phyloP scores from a whole-genome alignment of 352 stramenopile genomes.

The Globisporangium radiosum region DNA sequence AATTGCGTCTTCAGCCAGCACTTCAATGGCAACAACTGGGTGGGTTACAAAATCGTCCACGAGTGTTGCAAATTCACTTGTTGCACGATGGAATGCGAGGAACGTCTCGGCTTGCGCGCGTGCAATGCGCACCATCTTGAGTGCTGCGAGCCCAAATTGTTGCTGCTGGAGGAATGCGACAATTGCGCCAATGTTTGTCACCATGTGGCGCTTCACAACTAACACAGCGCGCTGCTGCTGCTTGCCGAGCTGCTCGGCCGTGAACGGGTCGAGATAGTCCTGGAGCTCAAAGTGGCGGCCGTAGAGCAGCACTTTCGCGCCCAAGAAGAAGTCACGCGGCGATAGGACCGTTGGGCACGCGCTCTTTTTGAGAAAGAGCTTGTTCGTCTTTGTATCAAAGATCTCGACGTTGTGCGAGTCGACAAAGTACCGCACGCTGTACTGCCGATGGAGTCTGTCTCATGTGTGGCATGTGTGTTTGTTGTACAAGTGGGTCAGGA shows the following conservation, averaged over 20 bases:
- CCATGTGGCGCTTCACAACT: conserved; percentile 49
- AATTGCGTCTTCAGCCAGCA: conserved; percentile 69
- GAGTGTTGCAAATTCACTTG: conserved; percentile 19
- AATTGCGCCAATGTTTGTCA: conserved; percentile 41
- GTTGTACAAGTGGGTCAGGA: not conserved
- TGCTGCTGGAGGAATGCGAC: conserved; percentile 53
- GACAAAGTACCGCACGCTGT: conserved; percentile 75
- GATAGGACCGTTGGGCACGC: conserved; percentile 64
- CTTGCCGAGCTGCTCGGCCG: conserved; percentile 51
- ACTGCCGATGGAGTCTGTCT: conserved; percentile 62
- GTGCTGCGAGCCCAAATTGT: conserved; percentile 61
- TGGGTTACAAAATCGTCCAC: conserved; percentile 32
- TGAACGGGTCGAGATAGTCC: conserved; percentile 81
- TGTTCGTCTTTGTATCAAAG: conserved; percentile 82
- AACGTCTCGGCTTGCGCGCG: conserved; percentile 47
- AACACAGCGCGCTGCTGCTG: conserved; percentile 69
- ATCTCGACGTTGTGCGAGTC: conserved; percentile 84
- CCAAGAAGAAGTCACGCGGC: conserved; percentile 77
- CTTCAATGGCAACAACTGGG: conserved; percentile 62
- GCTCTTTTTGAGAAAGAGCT: conserved; percentile 89
- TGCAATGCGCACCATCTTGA: conserved; percentile 72
- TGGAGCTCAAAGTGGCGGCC: conserved; percentile 77
- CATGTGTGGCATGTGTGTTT: not conserved
- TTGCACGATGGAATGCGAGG: conserved; percentile 34
- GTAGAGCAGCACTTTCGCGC: conserved; percentile 77